Conservation (phyloP, 2,329 filamentous ascomycete species). For the Atkinsonella texensis region DNA sequence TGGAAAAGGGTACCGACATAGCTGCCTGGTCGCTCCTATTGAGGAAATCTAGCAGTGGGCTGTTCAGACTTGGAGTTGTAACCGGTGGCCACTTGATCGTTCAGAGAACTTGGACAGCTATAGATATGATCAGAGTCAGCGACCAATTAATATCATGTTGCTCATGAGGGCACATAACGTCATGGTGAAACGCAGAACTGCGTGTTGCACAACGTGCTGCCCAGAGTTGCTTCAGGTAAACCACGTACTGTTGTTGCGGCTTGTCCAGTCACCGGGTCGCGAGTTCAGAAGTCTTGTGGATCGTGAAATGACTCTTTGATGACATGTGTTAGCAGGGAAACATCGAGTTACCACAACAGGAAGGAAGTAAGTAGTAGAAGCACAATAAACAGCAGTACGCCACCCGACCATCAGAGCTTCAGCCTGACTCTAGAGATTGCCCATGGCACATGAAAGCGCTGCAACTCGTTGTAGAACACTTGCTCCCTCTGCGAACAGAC, state of each 20-base stretch:
- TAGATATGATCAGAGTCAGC: neutral
- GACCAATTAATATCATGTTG: neutral
- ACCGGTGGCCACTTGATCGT: neutral
- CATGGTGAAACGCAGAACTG: neutral
- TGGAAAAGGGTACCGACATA: constrained; percentile 72
- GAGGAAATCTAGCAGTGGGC: neutral
- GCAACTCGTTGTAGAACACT: neutral
- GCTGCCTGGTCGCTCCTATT: constrained; percentile 7
- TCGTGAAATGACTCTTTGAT: neutral
- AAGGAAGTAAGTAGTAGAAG: neutral
- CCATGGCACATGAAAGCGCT: neutral
- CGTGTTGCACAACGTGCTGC: neutral
- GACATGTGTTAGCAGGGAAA: neutral
- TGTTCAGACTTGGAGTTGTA: no score
- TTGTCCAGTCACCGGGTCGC: neutral
- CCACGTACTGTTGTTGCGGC: neutral
- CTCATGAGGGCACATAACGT: neutral
- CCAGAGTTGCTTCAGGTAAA: neutral
- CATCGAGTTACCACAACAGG: neutral
- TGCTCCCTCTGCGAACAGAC: neutral
- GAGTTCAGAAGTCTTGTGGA: neutral
- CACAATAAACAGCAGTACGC: neutral
- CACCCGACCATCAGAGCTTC: neutral
- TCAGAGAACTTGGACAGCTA: neutral
- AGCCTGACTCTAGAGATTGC: neutral